These are phyloP conservation scores for Discostella pseudostelligera DNA, from an alignment of 108 stramenopile species.

Conservation along the genomic window DNA sequence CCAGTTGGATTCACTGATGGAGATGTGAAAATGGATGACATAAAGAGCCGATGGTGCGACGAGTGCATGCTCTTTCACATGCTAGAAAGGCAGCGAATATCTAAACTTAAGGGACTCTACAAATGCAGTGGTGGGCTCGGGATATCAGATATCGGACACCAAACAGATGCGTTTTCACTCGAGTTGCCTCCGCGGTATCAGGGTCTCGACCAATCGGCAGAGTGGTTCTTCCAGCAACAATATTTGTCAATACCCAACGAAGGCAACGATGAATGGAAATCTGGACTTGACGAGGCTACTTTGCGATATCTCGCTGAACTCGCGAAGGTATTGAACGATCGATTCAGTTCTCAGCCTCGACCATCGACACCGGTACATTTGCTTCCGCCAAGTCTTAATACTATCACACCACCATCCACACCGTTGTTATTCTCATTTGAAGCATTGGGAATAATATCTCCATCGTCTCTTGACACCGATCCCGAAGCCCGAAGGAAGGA, in stretches of 20 bases:
- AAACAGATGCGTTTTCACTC: background rate
- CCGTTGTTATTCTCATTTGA: background rate
- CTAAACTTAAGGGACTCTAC: constrained; percentile 29
- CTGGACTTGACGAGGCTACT: constrained; percentile 14
- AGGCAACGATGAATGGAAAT: constrained; percentile 12
- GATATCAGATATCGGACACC: background rate
- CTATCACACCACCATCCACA: constrained; percentile 24
- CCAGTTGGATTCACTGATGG: too few species aligned
- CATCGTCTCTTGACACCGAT: background rate
- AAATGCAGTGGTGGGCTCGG: background rate
- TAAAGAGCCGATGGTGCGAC: background rate
- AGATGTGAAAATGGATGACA: background rate
- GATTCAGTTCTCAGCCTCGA: background rate
- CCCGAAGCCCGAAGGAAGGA: constrained; percentile 5
- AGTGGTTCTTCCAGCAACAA: constrained; percentile 8
- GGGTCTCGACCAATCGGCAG: constrained; percentile 6
- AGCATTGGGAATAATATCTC: background rate
- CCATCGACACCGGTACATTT: background rate
- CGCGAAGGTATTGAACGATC: background rate
- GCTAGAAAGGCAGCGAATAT: constrained; percentile 23
- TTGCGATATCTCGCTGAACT: constrained; percentile 13
- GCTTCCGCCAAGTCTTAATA: constrained; percentile 1
- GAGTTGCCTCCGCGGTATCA: constrained; percentile 31
- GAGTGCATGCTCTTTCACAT: constrained; percentile 22
- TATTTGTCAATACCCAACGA: constrained; percentile 1